Evolutionary conservation across 768 basidiomycete species (phyloP).

Genomic region (Boletus speciosus): DNA sequence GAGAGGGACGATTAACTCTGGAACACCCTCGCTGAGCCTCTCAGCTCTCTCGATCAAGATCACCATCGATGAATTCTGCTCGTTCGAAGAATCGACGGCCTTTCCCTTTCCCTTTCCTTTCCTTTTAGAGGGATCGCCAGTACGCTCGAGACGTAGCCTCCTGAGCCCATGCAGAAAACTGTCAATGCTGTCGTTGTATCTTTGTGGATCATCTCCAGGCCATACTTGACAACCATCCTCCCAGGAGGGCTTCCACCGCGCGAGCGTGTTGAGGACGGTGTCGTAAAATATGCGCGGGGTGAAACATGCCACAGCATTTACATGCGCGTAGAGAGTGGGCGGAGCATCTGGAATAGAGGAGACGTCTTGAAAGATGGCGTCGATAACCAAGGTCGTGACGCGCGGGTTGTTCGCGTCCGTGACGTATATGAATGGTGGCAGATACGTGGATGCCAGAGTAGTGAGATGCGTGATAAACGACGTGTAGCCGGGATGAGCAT

Average conservation of each 20-base stretch:
- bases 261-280: conserved; percentile 57
- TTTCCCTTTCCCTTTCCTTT: conserved; percentile 34
- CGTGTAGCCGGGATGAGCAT: conserved; percentile 24
- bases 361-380: conserved; percentile 11
- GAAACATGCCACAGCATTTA: conserved; percentile 61
- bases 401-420: conserved; percentile 53
- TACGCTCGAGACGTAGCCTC: conserved; percentile 32
- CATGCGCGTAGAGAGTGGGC: conserved; percentile 40
- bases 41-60: conserved; percentile 69
- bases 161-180: conserved; percentile 64
- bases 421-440: conserved; percentile 68
- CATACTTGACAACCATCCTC: conserved; percentile 60
- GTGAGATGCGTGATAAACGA: conserved; percentile 24
- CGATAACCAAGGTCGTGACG: conserved; percentile 40
- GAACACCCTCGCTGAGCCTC: conserved; percentile 54
- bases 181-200: conserved; percentile 66
- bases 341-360: conserved; percentile 12
- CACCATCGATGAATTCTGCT: conserved; percentile 41
- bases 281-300: conserved; percentile 64
- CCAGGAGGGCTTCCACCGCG: conserved; percentile 56
- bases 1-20: conserved; percentile 67
- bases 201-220: conserved; percentile 37
- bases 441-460: conserved; percentile 32
- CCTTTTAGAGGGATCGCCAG: conserved; percentile 6
- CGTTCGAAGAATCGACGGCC: conserved; percentile 11